These are phyloP conservation scores for Pharnaceum exiguum DNA, from an alignment of 148 eudicot species.

Conservation along the genomic window DNA sequence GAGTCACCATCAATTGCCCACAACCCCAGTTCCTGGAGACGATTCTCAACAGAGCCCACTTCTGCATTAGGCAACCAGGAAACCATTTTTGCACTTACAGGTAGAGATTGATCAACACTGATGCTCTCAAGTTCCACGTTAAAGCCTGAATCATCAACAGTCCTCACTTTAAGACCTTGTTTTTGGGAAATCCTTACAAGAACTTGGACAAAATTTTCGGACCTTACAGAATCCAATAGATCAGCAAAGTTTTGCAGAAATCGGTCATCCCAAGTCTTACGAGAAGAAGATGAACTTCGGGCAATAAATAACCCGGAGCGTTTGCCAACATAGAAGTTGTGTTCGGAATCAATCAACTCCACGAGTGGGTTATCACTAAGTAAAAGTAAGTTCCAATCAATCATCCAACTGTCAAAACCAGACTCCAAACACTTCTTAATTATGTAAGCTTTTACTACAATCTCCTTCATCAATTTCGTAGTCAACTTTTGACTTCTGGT, in stretches of 20 bases:
- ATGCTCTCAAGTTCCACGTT: slow-evolving; percentile 29
- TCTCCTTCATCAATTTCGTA: slow-evolving; percentile 35
- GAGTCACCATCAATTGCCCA: slow-evolving; percentile 69
- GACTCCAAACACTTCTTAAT: slow-evolving; percentile 53
- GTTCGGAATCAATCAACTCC: slow-evolving; percentile 22
- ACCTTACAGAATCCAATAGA: slow-evolving; percentile 16
- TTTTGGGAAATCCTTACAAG: slow-evolving; percentile 35
- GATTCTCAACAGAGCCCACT: slow-evolving; percentile 33
- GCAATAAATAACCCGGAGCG: slow-evolving; percentile 32
- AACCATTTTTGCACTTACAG: slow-evolving; percentile 34
- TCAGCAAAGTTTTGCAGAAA: slow-evolving; percentile 27
- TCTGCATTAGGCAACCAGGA: slow-evolving; percentile 54
- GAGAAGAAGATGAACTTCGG: slow-evolving; percentile 46
- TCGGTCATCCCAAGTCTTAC: slow-evolving; percentile 41
- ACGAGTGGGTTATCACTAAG: slow-evolving; percentile 28
- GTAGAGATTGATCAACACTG: slow-evolving; percentile 26
- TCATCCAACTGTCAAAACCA: slow-evolving; percentile 51
- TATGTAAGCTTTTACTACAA: slow-evolving; percentile 43
- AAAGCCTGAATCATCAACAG: slow-evolving; percentile 34
- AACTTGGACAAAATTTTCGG: slow-evolving; percentile 26
- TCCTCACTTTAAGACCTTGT: slow-evolving; percentile 28
- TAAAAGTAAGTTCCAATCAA: slow-evolving; percentile 50
- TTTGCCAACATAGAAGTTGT: slow-evolving; percentile 48
- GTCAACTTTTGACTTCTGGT: slow-evolving; percentile 23
- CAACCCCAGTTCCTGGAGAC: slow-evolving; percentile 44